These are phyloP conservation scores for Saccharomycopsis malanga DNA, from an alignment of 805 yeast species.

Conservation along the genomic window DNA sequence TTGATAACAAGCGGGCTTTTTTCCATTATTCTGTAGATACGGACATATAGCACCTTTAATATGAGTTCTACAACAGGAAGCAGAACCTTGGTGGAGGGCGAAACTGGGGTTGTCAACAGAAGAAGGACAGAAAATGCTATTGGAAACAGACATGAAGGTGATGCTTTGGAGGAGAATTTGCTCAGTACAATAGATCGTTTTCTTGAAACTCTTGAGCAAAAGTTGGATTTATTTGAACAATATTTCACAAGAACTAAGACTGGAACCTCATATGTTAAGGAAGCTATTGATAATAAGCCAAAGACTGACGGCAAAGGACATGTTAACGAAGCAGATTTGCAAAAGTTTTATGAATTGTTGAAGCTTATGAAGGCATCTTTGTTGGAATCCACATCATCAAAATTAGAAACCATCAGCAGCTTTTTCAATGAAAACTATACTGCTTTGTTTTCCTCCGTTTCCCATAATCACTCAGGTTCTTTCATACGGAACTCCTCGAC, in stretches of 20 bases:
- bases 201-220: slow-evolving; percentile 15
- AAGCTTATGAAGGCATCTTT: slow-evolving; percentile 17
- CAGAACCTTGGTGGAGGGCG: too few relatives aligned
- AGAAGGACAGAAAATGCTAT: too few relatives aligned
- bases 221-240: slow-evolving; percentile 17
- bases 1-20: too few relatives aligned
- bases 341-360: slow-evolving; percentile 15
- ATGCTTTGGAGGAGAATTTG: slow-evolving; percentile 11
- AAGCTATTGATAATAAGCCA: background rate
- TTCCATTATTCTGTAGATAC: too few relatives aligned
- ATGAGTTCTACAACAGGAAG: too few relatives aligned
- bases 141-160: background rate
- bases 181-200: slow-evolving; percentile 13
- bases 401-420: slow-evolving; percentile 13
- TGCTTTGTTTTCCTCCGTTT: slow-evolving; percentile 4
- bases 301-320: background rate
- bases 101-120: too few relatives aligned
- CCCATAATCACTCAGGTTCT: background rate
- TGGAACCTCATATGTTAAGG: background rate
- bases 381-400: slow-evolving; percentile 13
- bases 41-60: too few relatives aligned
- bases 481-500: background rate
- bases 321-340: slow-evolving; percentile 10
- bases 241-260: slow-evolving; percentile 8
- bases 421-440: slow-evolving; percentile 18